Base-by-base conservation (phyloP, 805 yeast genomes). In the Ogataea angusta region DNA sequence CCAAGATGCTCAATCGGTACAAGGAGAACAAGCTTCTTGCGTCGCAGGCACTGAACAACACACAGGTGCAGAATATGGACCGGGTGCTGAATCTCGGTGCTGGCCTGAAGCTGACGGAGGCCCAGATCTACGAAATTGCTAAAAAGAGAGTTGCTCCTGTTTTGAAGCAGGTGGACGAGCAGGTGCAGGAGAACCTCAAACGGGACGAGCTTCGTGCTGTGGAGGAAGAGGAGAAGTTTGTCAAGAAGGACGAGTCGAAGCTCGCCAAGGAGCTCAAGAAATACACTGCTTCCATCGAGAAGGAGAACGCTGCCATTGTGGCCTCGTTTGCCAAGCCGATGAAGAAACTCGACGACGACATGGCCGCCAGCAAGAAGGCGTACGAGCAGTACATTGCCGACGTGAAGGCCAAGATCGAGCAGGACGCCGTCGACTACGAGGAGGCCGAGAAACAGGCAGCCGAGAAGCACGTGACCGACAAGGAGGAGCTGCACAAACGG, bases 81-180 rank as follows among this genome's bases (percentile, higher is more conserved):
- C 67, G 73, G 57, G 57, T 69, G 17, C 59, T 76, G 47, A 72
- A 73, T 49, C 62, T 76, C 46, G 82, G 82, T 40, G 69, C 73
- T 32, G 81, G 81, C 14, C 66, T 76, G 56, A 64, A 56, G 34
- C 64, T 76, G 66, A 71, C 81, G 33, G 78, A 76, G 49, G 71
- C 70, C 40, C 78, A 76, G 56, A 69, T 76, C 46, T 64, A 74
- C 49, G 81, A 68, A 36, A 71, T 76, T 53, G 82, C 82, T 16
- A 72, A 73, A 28, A 65, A 64, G 47, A 67, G 81, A 48, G 78
- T 76, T 27, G 73, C 75, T 24, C 82, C 82, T 5, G 71, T 76
- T 27, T 62, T 76, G 53, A 66, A 70, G 32, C 65, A 60, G 47
- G 75, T 76, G 54, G 73, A 75, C 52, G 72, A 68, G 21, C 71